Base-by-base conservation (phyloP, 2,329 filamentous ascomycete genomes). In the Pseudopithomyces maydicus region DNA sequence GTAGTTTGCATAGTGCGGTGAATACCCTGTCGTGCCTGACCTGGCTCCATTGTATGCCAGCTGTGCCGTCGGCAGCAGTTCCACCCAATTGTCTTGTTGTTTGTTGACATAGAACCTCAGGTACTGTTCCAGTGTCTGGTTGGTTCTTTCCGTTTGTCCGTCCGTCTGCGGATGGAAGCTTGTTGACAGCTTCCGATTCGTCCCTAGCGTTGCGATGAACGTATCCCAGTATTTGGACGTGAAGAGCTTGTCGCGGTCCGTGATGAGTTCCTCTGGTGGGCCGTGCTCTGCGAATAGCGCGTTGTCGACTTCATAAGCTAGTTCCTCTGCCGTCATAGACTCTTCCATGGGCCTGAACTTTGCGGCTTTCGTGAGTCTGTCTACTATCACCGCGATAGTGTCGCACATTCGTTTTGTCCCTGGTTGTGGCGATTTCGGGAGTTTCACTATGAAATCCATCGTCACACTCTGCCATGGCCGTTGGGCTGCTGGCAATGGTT, bases 1-100 rank as follows among this genome's bases (percentile, higher is more conserved):
- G 33, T 55, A 55, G 17, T 50, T 55, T 6, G 29, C 26, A 45
- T 44, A 55, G 29, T 33, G 36, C 23, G 39, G 26, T 17, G 33
- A 51, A 11, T 44, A 44, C n/a, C 20, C 26, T 14, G n/a, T 46
- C 17, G 12, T 19, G 11, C 26, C 29, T 19, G 19, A 46, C 7
- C n/a, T 17, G 11, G n/a, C 2, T 10, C 26, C 51, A 41, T 51
- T 55, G 38, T 36, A 45, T 6, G 20, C 22, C 11, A 54, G 19
- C 14, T 54, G 29, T 26, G 15, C 15, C 3, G 47, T 38, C 17
- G 17, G 20, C 6, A 54, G 17, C 35, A 26, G 14, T 39, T 10
- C 7, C 23, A 47, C 35, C 14, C 41, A 54, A 15, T 54, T 47
- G 32, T 26, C 44, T 32, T 47, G 41, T 19, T 47, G 20, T 32